A percentile compares a stretch with the other conserved stretches of the same genome.
These are phyloP conservation scores for Suillus ampliporus DNA, from an alignment of 768 basidiomycete genomes.

Conservation along the genomic window DNA sequence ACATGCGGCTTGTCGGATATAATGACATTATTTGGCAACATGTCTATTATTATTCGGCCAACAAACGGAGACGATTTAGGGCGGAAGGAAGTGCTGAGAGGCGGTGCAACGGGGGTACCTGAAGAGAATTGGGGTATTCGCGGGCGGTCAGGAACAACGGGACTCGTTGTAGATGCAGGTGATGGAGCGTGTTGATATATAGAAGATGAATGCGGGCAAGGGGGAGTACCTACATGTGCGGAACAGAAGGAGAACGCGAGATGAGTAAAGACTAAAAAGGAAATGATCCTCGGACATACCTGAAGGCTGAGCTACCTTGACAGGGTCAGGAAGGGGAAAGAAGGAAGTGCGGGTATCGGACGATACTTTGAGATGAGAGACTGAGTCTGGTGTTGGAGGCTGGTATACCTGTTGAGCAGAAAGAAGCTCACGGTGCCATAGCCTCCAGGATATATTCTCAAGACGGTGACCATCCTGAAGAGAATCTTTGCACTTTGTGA, in stretches of 20 bases:
- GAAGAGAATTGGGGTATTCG: slow-evolving; percentile 28
- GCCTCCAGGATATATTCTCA: slow-evolving; percentile 88
- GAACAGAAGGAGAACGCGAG: slow-evolving; percentile 21
- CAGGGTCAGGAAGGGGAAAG: slow-evolving; percentile 29
- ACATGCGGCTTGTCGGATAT: slow-evolving; percentile 25
- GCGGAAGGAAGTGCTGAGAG: slow-evolving; percentile 16
- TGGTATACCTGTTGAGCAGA: slow-evolving; percentile 35
- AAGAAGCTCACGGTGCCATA: slow-evolving; percentile 75
- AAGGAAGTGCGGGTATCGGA: slow-evolving; percentile 30
- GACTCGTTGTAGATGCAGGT: slow-evolving; percentile 22
- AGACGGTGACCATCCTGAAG: slow-evolving; percentile 81
- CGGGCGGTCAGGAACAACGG: slow-evolving; percentile 36
- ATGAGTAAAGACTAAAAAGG: slow-evolving; percentile 22
- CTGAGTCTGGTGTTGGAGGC: slow-evolving; percentile 35
- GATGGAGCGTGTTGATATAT: slow-evolving; percentile 38
- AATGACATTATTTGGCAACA: slow-evolving; percentile 52
- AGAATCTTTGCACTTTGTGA: slow-evolving; percentile 82
- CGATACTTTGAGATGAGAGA: slow-evolving; percentile 25
- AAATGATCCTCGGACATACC: slow-evolving; percentile 20
- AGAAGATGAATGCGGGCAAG: slow-evolving; percentile 30
- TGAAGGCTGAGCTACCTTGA: slow-evolving; percentile 22
- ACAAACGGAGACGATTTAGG: slow-evolving; percentile 36
- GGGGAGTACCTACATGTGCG: slow-evolving; percentile 26
- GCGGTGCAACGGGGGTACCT: slow-evolving; percentile 19
- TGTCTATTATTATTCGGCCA: slow-evolving; percentile 61